These are phyloP conservation scores for Ophiostoma novo-ulmi DNA, from an alignment of 2,329 filamentous ascomycete genomes.

Conservation along the genomic window DNA sequence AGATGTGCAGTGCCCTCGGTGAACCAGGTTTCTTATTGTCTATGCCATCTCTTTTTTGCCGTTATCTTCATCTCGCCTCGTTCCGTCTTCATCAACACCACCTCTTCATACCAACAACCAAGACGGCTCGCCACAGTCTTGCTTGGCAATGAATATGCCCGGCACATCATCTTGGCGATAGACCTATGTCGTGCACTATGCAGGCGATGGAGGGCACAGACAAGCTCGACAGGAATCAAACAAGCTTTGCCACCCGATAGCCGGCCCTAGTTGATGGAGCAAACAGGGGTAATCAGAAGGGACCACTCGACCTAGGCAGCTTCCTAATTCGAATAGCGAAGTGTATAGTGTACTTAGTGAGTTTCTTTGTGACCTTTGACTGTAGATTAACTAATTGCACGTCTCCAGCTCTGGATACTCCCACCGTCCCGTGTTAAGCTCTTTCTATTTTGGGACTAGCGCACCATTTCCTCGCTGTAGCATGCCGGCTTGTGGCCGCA, in stretches of 20 bases:
- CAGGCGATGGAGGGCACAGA: not conserved
- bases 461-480: not conserved
- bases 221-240: not conserved
- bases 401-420: not conserved
- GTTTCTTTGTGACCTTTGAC: not conserved
- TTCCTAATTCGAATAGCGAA: slow-evolving; percentile 1
- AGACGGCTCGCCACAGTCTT: not conserved
- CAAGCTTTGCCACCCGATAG: slow-evolving; percentile 11
- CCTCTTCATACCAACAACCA: not conserved
- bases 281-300: not conserved
- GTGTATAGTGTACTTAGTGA: not conserved
- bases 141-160: not conserved
- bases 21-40: too few species aligned
- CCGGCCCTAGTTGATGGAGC: not conserved
- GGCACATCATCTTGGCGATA: slow-evolving; percentile 6
- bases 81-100: not conserved
- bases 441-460: not conserved
- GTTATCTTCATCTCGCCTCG: not conserved
- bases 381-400: not conserved
- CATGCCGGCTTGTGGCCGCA: not conserved
- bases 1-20: too few species aligned
- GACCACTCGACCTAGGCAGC: slow-evolving; percentile 2
- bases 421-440: slow-evolving; percentile 10
- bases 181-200: not conserved
- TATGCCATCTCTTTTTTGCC: not conserved